Percentiles rank a stretch among this genome's conserved stretches.
phyloP scores from a whole-genome alignment of 345 rosid species.

The Toxicodendron radicans region DNA sequence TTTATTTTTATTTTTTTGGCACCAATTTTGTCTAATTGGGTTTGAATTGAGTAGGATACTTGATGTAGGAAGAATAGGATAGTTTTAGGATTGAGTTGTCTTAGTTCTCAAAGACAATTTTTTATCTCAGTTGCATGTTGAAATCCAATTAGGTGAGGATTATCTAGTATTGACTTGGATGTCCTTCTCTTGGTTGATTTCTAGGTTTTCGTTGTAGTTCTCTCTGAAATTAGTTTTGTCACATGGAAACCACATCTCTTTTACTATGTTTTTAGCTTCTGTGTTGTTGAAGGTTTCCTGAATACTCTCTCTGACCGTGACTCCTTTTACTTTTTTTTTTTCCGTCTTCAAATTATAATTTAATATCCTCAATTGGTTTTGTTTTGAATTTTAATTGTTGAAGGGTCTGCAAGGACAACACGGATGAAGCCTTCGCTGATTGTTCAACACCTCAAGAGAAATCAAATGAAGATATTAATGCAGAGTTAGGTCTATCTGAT shows the following conservation, averaged over 20 bases:
- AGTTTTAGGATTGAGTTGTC: neutral
- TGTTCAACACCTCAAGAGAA: slow-evolving; percentile 90
- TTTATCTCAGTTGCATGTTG: neutral
- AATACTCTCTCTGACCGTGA: neutral
- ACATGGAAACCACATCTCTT: neutral
- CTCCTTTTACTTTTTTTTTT: neutral
- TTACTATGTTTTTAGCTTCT: slow-evolving; percentile 9
- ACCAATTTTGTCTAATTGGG: neutral
- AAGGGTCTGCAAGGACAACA: slow-evolving; percentile 88
- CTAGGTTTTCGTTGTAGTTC: neutral
- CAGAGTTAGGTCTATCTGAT: slow-evolving; percentile 87
- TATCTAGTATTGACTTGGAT: neutral
- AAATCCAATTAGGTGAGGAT: neutral
- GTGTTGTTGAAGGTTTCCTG: neutral
- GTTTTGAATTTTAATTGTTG: slow-evolving; percentile 1
- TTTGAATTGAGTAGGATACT: neutral
- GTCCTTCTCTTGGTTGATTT: neutral
- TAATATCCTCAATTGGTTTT: neutral
- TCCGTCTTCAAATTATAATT: neutral
- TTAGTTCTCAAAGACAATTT: neutral
- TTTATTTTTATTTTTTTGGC: neutral
- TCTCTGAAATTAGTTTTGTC: neutral
- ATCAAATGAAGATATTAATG: slow-evolving; percentile 89
- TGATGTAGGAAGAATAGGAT: neutral
- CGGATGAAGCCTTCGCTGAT: slow-evolving; percentile 63